Base-by-base conservation (phyloP, 768 basidiomycete genomes). In the Kwoniella pini region DNA sequence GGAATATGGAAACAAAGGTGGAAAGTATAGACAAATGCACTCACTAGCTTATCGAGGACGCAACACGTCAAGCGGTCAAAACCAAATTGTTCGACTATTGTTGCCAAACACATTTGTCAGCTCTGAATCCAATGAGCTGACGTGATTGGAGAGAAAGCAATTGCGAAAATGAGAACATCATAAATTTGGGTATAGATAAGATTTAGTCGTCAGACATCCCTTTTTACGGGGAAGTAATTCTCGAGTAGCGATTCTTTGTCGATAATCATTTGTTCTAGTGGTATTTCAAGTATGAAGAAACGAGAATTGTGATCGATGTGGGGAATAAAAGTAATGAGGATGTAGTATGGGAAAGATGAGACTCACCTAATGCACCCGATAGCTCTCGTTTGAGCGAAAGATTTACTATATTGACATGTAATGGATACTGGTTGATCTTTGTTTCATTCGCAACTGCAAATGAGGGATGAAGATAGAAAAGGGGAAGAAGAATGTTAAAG, bases 211-310 rank as follows among this genome's bases (percentile, higher is more conserved):
- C 74, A 44, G 57, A 55, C 65, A 60, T 62, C 60, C 64, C 69
- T 60, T 50, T 50, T 38, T 28, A 55, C 45, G 63, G 57, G 59
- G 60, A 49, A 19, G 62, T 61, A 56, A 66, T 59, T 72, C 71
- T 52, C 69, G 74, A 71, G 74, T 75, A 75, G 74, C 74, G 74
- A 76, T 76, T 76, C 74, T 73, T 68, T 57, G 42, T 69, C 53
- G 30, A 53, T 71, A 71, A 74, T 74, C 72, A 69, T 69, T 43
- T 69, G 71, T 46, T 24, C 45, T n/a, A n/a, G n/a, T n/a, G n/a
- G n/a, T n/a, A n/a, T n/a, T n/a, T n/a, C n/a, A n/a, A n/a, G n/a
- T n/a, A n/a, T n/a, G n/a, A n/a, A n/a, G n/a, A n/a, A n/a, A n/a
- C n/a, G n/a, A n/a, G n/a, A 27, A 48, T 11, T 36, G 42, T 21